Evolutionary conservation across 140 eudicot species (phyloP).

Genomic region (Erigeron philadelphicus): DNA sequence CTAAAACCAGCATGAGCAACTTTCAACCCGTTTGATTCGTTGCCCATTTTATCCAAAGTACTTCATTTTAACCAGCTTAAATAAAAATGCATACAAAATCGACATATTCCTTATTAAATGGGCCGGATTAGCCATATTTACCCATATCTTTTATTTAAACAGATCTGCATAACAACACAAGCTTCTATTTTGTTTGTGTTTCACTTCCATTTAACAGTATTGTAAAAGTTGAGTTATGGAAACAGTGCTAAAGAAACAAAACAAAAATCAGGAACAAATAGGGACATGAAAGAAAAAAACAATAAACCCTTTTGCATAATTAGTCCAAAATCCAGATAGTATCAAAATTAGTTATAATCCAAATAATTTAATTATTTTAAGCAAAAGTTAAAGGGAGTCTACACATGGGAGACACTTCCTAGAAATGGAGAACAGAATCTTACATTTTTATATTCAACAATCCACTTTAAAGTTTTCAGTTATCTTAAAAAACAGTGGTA

Average conservation of each 20-base stretch:
- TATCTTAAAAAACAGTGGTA: too few species aligned
- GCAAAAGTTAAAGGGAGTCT: conserved; percentile 26
- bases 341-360: conserved; percentile 24
- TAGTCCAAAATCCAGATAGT: conserved; percentile 19
- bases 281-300: conserved; percentile 10
- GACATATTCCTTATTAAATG: too few species aligned
- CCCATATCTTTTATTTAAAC: too few species aligned
- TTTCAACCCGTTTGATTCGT: too few species aligned
- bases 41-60: too few species aligned
- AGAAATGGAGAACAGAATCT: conserved; percentile 44
- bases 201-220: conserved; percentile 26
- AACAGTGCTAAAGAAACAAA: conserved; percentile 16
- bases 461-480: conserved; percentile 11
- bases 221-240: conserved; percentile 29
- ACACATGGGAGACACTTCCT: conserved; percentile 40
- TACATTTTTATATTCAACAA: conserved; percentile 20
- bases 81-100: too few species aligned
- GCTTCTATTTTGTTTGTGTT: conserved; percentile 33
- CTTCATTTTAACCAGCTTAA: too few species aligned
- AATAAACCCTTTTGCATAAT: conserved; percentile 26
- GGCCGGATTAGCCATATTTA: too few species aligned
- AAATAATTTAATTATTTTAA: conserved; percentile 9
- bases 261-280: conserved; percentile 16
- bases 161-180: conserved; percentile 7
- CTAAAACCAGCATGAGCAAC: too few species aligned